Base-by-base conservation (phyloP, 1,139 yeast species). In the Pichia sp. region DNA sequence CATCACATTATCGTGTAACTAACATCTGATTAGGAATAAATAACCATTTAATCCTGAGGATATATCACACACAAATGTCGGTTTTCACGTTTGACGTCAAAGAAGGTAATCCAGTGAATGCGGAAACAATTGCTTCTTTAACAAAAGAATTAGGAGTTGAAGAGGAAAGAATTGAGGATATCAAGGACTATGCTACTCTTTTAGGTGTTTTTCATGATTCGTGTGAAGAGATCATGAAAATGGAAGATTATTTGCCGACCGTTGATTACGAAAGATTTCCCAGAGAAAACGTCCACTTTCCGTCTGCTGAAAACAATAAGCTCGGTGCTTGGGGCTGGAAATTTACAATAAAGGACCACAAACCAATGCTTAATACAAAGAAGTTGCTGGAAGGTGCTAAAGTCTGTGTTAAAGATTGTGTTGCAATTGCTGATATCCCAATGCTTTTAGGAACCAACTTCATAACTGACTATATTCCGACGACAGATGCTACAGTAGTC, bases 271-370 rank as follows among this genome's bases (percentile, higher is more conserved):
- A 60, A 23, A 62, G 70, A 52, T 71, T 66, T 45, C 73, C 74
- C 23, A 62, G 75, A 40, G 54, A 62, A 23, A 57, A 69, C 43
- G 54, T 70, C n/a, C 64, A 65, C 52, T 54, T 57, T 10, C 64
- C 69, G 30, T 50, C 57, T 1, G 48, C 54, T n/a, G 63, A 62
- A 15, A 64, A 68, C 3, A 66, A 66, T 48, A 54, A 53, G 8
- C 62, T 62, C 47, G 72, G 72, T 40, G 75, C 72, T 5, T 72
- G 75, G 75, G 74, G 71, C 10, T 70, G 68, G 60, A 66, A 68
- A 55, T 72, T 70, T 16, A 67, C 66, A 2, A 67, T 72, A 47
- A 67, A 69, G 50, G 72, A 69, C 46, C 58, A 60, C 1, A 52
- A 58, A 6, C 32, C 51, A 5, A 8, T 3, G 55, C 62, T 2